These are phyloP conservation scores for Candida vartiovaarae DNA, from an alignment of 805 yeast genomes.

Conservation along the genomic window DNA sequence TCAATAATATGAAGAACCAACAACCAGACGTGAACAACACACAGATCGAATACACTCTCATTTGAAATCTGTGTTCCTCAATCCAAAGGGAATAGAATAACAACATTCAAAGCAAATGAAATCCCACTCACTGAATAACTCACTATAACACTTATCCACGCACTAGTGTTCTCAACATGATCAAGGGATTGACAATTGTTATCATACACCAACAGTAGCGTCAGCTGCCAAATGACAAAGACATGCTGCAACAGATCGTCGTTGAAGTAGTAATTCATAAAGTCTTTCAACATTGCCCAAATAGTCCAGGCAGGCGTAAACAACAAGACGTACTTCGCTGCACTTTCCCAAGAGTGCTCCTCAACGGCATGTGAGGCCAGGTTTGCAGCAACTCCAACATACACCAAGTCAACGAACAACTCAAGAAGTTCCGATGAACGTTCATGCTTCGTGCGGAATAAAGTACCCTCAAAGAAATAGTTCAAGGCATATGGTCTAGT, in stretches of 20 bases:
- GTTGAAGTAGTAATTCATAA: slow-evolving; percentile 55
- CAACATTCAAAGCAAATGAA: slow-evolving; percentile 25
- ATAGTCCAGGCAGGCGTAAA: slow-evolving; percentile 57
- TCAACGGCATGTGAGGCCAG: slow-evolving; percentile 48
- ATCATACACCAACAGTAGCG: slow-evolving; percentile 41
- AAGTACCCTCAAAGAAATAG: slow-evolving; percentile 49
- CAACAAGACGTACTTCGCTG: slow-evolving; percentile 41
- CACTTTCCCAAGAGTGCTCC: slow-evolving; percentile 39
- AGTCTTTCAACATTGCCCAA: slow-evolving; percentile 59
- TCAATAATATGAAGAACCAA: slow-evolving; percentile 49
- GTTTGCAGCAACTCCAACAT: slow-evolving; percentile 58
- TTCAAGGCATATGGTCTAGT: slow-evolving; percentile 53
- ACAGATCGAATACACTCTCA: slow-evolving; percentile 31
- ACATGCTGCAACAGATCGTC: slow-evolving; percentile 51
- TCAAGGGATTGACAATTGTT: slow-evolving; percentile 38
- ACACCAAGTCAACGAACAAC: slow-evolving; percentile 54
- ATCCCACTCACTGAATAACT: slow-evolving; percentile 35
- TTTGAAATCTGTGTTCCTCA: slow-evolving; percentile 45
- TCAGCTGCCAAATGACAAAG: slow-evolving; percentile 46
- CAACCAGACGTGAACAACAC: slow-evolving; percentile 30
- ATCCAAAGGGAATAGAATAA: slow-evolving; percentile 35
- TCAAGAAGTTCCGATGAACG: slow-evolving; percentile 46
- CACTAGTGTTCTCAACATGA: slow-evolving; percentile 32
- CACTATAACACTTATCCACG: slow-evolving; percentile 28
- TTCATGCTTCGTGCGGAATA: slow-evolving; percentile 50